Evolutionary conservation across 2,329 filamentous ascomycete species (phyloP).

Genomic region (Sclerotinia glacialis): DNA sequence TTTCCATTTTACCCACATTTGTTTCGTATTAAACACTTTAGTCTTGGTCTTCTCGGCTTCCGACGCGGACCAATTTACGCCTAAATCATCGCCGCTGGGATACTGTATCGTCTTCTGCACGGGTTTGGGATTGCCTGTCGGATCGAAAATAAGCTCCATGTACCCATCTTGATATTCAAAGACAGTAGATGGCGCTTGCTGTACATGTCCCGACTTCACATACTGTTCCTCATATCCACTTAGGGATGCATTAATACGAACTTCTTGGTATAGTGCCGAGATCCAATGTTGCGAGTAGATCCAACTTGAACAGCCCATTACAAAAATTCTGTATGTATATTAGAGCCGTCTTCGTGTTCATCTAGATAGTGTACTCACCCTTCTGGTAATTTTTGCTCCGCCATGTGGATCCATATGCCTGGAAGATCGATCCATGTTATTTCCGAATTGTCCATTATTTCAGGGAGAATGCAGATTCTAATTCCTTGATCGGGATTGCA

Average conservation of each 20-base stretch:
- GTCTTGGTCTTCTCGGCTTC: background rate
- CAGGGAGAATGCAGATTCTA: background rate
- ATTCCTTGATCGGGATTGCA: background rate
- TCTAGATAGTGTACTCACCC: background rate
- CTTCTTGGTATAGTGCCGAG: background rate
- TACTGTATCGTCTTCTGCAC: background rate
- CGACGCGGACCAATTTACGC: background rate
- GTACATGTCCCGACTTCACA: background rate
- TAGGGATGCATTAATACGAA: background rate
- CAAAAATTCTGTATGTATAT: background rate
- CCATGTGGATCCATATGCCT: background rate
- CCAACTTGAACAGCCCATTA: background rate
- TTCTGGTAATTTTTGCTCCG: background rate
- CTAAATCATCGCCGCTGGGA: constrained; percentile 1
- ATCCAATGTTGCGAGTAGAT: background rate
- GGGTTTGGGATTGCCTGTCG: background rate
- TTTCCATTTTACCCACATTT: background rate
- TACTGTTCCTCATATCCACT: background rate
- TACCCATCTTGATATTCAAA: background rate
- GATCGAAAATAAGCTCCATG: background rate
- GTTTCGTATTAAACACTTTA: background rate
- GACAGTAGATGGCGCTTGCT: too few species aligned
- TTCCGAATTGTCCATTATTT: background rate
- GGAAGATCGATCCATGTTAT: constrained; percentile 7
- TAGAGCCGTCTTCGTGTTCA: too few species aligned